phyloP scores from a whole-genome alignment of 2,329 filamentous ascomycete species.

The Claviceps sp. region DNA sequence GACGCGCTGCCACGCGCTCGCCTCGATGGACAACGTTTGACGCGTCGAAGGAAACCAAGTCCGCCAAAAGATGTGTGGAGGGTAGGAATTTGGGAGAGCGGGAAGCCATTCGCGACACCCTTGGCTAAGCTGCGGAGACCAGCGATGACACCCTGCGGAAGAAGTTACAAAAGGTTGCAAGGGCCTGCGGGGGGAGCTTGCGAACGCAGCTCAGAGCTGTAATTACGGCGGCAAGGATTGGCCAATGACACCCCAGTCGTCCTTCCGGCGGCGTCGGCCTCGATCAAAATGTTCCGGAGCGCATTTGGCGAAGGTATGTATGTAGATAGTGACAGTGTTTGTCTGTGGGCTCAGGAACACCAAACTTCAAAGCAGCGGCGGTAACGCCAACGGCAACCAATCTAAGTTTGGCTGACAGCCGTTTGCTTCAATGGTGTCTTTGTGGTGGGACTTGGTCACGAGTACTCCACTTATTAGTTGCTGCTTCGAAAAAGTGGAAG shows the following conservation, averaged over 20 bases:
- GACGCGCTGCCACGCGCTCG: constrained; percentile 3
- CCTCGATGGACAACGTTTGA: neutral
- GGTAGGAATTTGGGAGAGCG: constrained; percentile 1
- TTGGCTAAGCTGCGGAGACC: neutral
- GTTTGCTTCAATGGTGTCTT: too few relatives aligned
- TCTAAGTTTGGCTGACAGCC: too few relatives aligned
- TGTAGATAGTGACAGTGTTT: neutral
- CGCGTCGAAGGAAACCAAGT: neutral
- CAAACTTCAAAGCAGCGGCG: too few relatives aligned
- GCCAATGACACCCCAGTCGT: neutral
- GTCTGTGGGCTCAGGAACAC: too few relatives aligned
- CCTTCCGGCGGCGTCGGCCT: neutral
- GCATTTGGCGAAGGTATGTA: too few relatives aligned
- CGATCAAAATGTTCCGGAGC: neutral
- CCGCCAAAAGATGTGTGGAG: neutral
- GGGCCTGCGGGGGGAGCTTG: neutral
- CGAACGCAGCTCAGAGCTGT: neutral
- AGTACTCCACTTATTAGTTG: too few relatives aligned
- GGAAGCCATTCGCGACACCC: constrained; percentile 7
- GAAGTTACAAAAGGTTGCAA: neutral
- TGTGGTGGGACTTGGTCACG: too few relatives aligned
- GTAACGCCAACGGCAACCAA: too few relatives aligned
- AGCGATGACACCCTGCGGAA: neutral
- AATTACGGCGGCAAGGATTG: neutral
- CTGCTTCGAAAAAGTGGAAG: too few relatives aligned